Conservation (phyloP, 2,329 filamentous ascomycete species). For the Alternaria infectoria region DNA sequence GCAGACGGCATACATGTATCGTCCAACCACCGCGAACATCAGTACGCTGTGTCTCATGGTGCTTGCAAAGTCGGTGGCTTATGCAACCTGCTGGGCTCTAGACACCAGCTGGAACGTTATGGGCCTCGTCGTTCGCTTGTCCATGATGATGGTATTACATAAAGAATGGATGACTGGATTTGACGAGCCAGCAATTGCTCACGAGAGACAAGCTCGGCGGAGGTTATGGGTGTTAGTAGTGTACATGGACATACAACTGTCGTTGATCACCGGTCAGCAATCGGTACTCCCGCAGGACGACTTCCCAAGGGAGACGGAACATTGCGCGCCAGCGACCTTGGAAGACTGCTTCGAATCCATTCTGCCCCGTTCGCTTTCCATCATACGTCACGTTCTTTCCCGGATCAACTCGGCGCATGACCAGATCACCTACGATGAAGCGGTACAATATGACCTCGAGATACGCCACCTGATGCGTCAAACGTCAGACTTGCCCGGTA, state of each 20-base stretch:
- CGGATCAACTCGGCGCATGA: background rate
- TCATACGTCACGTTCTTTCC: background rate
- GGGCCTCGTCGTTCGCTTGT: constrained; percentile 24
- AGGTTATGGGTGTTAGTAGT: background rate
- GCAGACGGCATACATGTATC: constrained; percentile 28
- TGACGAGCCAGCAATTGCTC: background rate
- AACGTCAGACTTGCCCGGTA: background rate
- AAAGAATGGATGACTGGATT: constrained; percentile 19
- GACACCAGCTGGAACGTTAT: constrained; percentile 30
- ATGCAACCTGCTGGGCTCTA: constrained; percentile 30
- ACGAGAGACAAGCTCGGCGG: background rate
- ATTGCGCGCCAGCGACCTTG: background rate
- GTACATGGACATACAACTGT: background rate
- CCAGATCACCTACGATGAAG: background rate
- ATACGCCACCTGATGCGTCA: background rate
- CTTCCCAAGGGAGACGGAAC: background rate
- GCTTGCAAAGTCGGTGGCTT: constrained; percentile 29
- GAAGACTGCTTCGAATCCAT: background rate
- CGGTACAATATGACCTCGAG: background rate
- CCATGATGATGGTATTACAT: constrained; percentile 26
- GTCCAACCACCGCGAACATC: constrained; percentile 17
- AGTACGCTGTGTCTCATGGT: constrained; percentile 29
- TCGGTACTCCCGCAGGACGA: background rate
- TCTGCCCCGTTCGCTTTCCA: background rate
- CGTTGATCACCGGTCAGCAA: background rate